Conservation (phyloP, 495 filamentous ascomycete species). For the Pseudotulostoma volvatum region DNA sequence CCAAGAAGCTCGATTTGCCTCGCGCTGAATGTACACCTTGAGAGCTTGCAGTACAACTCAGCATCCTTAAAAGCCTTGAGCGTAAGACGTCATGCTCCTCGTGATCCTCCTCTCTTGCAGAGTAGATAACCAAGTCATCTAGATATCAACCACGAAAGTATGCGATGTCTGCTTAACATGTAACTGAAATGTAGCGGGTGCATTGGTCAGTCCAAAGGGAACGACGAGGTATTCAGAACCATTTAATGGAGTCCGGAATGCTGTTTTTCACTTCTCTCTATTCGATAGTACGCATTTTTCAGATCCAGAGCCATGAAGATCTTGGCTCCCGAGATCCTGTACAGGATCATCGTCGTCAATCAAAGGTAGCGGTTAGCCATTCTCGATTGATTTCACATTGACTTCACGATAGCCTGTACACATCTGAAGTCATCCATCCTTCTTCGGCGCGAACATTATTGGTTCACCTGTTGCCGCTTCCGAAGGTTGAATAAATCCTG, state of each 20-base stretch:
- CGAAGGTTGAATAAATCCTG: background rate
- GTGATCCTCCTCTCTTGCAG: constrained; percentile 10
- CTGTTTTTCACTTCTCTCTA: background rate
- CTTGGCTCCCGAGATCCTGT: background rate
- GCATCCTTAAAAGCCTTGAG: too few relatives aligned
- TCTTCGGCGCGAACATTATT: constrained; percentile 4
- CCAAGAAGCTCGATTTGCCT: too few relatives aligned
- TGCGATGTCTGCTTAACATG: too few relatives aligned
- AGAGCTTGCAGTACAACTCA: too few relatives aligned
- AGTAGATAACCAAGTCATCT: constrained; percentile 15
- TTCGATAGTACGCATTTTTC: too few relatives aligned
- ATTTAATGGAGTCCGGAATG: background rate
- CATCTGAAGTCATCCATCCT: background rate
- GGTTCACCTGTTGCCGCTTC: background rate
- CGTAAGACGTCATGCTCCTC: constrained; percentile 25
- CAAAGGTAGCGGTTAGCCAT: background rate
- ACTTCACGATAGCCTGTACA: constrained; percentile 6
- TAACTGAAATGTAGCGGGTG: too few relatives aligned
- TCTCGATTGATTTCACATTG: constrained; percentile 7
- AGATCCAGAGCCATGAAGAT: too few relatives aligned
- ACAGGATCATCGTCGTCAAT: background rate
- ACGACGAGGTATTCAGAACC: too few relatives aligned
- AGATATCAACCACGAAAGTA: too few relatives aligned
- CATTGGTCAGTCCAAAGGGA: too few relatives aligned
- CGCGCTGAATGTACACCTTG: too few relatives aligned